Evolutionary conservation across 1,284 basidiomycete species (phyloP).

Genomic region (Fistulinella cinereoalba): DNA sequence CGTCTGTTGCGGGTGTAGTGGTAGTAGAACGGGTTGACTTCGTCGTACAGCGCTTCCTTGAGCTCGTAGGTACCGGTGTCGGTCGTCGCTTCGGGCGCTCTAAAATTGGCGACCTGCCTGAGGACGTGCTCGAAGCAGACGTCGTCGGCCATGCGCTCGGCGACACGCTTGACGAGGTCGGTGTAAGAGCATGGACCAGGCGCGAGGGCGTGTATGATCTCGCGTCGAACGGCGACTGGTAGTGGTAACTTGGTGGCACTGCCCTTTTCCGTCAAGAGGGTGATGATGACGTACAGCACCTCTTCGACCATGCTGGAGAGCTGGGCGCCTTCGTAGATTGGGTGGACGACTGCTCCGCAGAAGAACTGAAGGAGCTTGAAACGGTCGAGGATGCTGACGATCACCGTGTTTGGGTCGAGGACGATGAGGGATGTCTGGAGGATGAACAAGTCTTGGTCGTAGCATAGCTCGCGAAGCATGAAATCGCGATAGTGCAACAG

Average conservation of each 20-base stretch:
- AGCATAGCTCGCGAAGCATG: slow-evolving; percentile 92
- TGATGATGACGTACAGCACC: slow-evolving; percentile 84
- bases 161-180: slow-evolving; percentile 88
- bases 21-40: slow-evolving; percentile 95
- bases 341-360: slow-evolving; percentile 54
- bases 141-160: slow-evolving; percentile 88
- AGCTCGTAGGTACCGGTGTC: slow-evolving; percentile 89
- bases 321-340: slow-evolving; percentile 69
- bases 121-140: slow-evolving; percentile 82
- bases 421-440: slow-evolving; percentile 83
- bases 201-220: slow-evolving; percentile 90
- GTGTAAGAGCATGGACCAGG: slow-evolving; percentile 89
- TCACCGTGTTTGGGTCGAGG: slow-evolving; percentile 76
- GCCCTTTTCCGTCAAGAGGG: slow-evolving; percentile 81
- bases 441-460: slow-evolving; percentile 95
- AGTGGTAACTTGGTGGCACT: slow-evolving; percentile 73
- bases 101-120: slow-evolving; percentile 79
- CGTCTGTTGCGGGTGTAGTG: slow-evolving; percentile 95
- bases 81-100: slow-evolving; percentile 71
- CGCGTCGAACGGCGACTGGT: slow-evolving; percentile 68
- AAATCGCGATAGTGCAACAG: slow-evolving; percentile 97
- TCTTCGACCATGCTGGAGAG: slow-evolving; percentile 90
- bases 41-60: slow-evolving; percentile 77
- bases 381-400: slow-evolving; percentile 87
- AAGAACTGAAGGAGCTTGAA: slow-evolving; percentile 85